These are phyloP conservation scores for Hordeum vulgare DNA, from an alignment of 176 grass and related monocot species.

Conservation along the genomic window MorexV3_pseudomolecules_assembly NC_058523.1:119029191-119029690, in stretches of 20 bases:
- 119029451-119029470: not conserved
- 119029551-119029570: not conserved
- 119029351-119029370: too few relatives aligned
- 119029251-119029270: too few relatives aligned
- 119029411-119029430: not conserved
- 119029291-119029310: too few relatives aligned
- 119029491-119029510: slow-evolving; percentile 9
- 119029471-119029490: not conserved
- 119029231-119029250: too few relatives aligned
- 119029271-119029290: too few relatives aligned
- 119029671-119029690: slow-evolving; percentile 1
- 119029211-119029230: too few relatives aligned
- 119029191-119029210: too few relatives aligned
- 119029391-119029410: not conserved
- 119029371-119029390: too few relatives aligned
- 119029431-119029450: not conserved
- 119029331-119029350: too few relatives aligned
- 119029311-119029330: too few relatives aligned
- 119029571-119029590: not conserved
- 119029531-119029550: too few relatives aligned
- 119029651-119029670: not conserved
- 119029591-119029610: not conserved
- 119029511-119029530: too few relatives aligned
- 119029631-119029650: not conserved
- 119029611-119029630: slow-evolving; percentile 37